phyloP scores from a whole-genome alignment of 371 early-diverging fungal species.

The Mortierella sp. region DNA sequence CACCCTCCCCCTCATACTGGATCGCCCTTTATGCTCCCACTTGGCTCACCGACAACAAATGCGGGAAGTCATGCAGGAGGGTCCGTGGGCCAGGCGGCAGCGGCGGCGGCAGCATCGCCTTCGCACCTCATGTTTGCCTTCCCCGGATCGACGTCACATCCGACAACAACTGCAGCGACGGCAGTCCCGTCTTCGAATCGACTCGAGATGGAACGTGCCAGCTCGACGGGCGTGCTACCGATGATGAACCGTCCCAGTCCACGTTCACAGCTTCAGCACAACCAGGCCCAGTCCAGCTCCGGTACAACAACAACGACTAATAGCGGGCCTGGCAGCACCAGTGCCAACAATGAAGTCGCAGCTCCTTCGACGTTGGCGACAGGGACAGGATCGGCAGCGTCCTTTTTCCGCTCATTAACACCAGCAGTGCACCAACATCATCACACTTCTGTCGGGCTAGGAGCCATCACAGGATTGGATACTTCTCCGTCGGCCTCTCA shows the following conservation, averaged over 20 bases:
- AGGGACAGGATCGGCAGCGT: neutral
- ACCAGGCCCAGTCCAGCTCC: slow-evolving; percentile 2
- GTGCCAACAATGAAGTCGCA: neutral
- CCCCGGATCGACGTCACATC: slow-evolving; percentile 15
- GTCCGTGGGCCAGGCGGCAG: slow-evolving; percentile 1
- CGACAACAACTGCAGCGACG: neutral
- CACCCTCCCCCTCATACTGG: slow-evolving; percentile 19
- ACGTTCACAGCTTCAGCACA: neutral
- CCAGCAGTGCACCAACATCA: slow-evolving; percentile 10
- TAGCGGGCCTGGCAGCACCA: neutral
- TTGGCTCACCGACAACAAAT: slow-evolving; percentile 4
- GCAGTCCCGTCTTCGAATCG: neutral
- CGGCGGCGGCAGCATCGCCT: slow-evolving; percentile 20
- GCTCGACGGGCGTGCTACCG: slow-evolving; percentile 28
- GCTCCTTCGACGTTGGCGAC: neutral
- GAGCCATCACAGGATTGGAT: neutral
- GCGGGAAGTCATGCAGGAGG: neutral
- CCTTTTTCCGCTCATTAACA: slow-evolving; percentile 25
- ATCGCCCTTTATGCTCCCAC: slow-evolving; percentile 37
- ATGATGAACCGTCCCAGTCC: slow-evolving; percentile 19
- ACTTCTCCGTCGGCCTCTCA: neutral
- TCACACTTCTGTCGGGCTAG: neutral
- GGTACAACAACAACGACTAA: slow-evolving; percentile 8
- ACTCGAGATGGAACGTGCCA: slow-evolving; percentile 34
- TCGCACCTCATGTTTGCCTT: slow-evolving; percentile 37